Conservation (phyloP, 306 rosid species). For the Dryas octopetala region DNA sequence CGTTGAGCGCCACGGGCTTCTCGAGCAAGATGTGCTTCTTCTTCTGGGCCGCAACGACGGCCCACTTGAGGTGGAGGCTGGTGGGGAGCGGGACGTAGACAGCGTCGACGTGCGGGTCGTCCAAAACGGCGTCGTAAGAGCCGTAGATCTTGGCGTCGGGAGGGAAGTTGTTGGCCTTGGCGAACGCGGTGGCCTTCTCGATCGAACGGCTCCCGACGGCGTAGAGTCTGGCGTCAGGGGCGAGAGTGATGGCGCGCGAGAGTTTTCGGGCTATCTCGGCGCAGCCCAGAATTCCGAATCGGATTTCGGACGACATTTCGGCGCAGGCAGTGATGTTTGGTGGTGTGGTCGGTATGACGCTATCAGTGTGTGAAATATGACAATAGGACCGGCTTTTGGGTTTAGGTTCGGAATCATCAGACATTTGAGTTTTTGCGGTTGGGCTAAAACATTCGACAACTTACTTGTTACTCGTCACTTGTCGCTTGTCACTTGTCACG, state of each 20-base stretch:
- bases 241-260: slow-evolving; percentile 58
- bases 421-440: too few species aligned
- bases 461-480: too few species aligned
- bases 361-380: not conserved
- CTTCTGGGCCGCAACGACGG: slow-evolving; percentile 63
- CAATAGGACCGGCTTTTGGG: too few species aligned
- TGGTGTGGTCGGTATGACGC: not conserved
- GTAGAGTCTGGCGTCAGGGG: slow-evolving; percentile 55
- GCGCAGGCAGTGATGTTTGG: not conserved
- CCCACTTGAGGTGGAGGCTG: slow-evolving; percentile 69
- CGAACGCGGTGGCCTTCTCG: slow-evolving; percentile 60
- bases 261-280: slow-evolving; percentile 75
- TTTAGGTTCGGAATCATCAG: too few species aligned
- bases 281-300: slow-evolving; percentile 84
- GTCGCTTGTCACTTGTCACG: too few species aligned
- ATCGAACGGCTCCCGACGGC: slow-evolving; percentile 75
- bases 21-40: slow-evolving; percentile 79
- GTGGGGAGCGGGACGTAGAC: slow-evolving; percentile 87
- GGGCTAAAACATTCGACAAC: too few species aligned
- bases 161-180: slow-evolving; percentile 42
- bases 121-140: slow-evolving; percentile 64
- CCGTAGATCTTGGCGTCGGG: slow-evolving; percentile 57
- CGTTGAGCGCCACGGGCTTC: slow-evolving; percentile 83
- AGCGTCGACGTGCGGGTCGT: slow-evolving; percentile 69
- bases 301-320: slow-evolving; percentile 54